phyloP scores from a whole-genome alignment of 495 filamentous ascomycete genomes.

The Penicillium herquei region DNA sequence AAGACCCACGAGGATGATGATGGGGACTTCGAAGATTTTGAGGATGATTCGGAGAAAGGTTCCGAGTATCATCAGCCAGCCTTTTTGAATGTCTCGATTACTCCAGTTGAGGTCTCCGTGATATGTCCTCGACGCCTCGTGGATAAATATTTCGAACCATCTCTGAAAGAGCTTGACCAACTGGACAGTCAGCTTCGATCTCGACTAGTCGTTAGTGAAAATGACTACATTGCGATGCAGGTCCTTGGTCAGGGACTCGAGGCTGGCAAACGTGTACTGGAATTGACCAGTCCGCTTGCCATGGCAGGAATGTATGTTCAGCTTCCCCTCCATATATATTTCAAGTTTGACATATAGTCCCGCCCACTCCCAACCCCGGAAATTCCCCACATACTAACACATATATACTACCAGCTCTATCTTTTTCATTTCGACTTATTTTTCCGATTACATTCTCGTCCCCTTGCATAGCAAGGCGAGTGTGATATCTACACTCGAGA shows the following conservation, averaged over 20 bases:
- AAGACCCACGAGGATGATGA: constrained; percentile 6
- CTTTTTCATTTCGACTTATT: constrained; percentile 98
- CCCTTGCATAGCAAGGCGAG: constrained; percentile 67
- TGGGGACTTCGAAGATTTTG: constrained; percentile 12
- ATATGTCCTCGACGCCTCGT: constrained; percentile 78
- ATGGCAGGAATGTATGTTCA: constrained; percentile 79
- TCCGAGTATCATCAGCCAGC: constrained; percentile 54
- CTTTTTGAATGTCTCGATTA: constrained; percentile 92
- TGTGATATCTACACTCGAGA: constrained; percentile 75
- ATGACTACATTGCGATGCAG: constrained; percentile 84
- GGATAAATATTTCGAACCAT: constrained; percentile 68
- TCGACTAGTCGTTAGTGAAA: constrained; percentile 69
- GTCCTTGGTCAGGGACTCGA: constrained; percentile 86
- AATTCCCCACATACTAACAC: background rate
- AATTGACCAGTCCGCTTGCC: constrained; percentile 86
- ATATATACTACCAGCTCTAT: constrained; percentile 58
- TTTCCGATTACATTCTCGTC: constrained; percentile 94
- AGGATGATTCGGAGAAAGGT: constrained; percentile 30
- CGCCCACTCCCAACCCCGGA: too few species aligned
- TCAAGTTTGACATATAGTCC: too few species aligned
- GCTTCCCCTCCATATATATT: background rate
- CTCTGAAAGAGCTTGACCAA: constrained; percentile 49
- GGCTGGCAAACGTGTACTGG: constrained; percentile 89
- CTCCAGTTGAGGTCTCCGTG: constrained; percentile 88
- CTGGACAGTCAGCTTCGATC: constrained; percentile 34